These are phyloP conservation scores for Cucurbita ficifolia DNA, from an alignment of 306 rosid species.

Conservation along the genomic window DNA sequence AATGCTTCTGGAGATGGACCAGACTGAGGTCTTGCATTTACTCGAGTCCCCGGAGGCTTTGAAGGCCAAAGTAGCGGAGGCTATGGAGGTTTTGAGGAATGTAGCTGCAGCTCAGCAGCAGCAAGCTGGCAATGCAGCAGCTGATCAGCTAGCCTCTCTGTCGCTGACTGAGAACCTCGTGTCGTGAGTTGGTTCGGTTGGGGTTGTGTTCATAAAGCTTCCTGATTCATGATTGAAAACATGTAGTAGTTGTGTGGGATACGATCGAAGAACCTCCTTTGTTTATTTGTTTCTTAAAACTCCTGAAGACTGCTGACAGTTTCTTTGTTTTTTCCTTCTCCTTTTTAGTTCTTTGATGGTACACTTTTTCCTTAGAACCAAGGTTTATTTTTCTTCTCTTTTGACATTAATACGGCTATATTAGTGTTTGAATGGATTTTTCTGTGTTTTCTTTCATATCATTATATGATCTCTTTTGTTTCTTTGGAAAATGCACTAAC, in stretches of 20 bases:
- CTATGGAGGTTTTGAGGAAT: slow-evolving; percentile 23
- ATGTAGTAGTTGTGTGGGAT: not conserved
- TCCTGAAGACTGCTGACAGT: not conserved
- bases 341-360: not conserved
- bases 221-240: not conserved
- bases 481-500: too few relatives aligned
- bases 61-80: slow-evolving; percentile 24
- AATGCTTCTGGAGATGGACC: slow-evolving; percentile 30
- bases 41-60: slow-evolving; percentile 27
- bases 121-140: slow-evolving; percentile 15
- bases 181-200: not conserved
- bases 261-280: not conserved
- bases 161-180: slow-evolving; percentile 14
- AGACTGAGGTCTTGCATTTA: slow-evolving; percentile 25
- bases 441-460: too few relatives aligned
- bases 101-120: slow-evolving; percentile 21
- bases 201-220: not conserved
- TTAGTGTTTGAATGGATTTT: too few relatives aligned
- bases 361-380: not conserved
- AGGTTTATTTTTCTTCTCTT: not conserved
- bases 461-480: too few relatives aligned
- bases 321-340: not conserved
- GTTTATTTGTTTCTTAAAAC: not conserved
- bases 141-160: slow-evolving; percentile 17
- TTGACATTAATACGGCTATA: not conserved